Conservation (phyloP, 2,329 filamentous ascomycete genomes). For the Dactylonectria estremocensis region DNA sequence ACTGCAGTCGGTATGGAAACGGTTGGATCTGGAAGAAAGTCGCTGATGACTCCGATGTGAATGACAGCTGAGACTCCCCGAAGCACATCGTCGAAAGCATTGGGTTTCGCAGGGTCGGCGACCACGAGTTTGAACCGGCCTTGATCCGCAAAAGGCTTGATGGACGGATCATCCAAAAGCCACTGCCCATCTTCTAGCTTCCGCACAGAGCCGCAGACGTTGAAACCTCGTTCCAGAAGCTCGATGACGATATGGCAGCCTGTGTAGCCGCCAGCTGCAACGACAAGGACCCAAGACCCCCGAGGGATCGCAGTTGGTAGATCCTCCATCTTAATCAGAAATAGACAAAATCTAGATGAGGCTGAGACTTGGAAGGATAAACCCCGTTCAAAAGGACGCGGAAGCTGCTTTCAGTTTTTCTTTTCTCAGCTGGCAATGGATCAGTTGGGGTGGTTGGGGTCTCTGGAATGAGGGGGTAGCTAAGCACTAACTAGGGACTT, state of each 20-base stretch:
- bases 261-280: slow-evolving; percentile 5
- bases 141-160: slow-evolving; percentile 5
- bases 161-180: not conserved
- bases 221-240: not conserved
- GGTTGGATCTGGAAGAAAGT: not conserved
- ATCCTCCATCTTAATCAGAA: not conserved
- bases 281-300: slow-evolving; percentile 4
- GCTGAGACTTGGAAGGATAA: not conserved
- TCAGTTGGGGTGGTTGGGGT: no score
- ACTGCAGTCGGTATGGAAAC: slow-evolving; percentile 1
- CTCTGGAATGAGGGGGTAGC: not conserved
- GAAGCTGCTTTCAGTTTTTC: not conserved
- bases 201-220: not conserved
- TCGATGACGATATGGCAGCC: slow-evolving; percentile 3
- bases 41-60: not conserved
- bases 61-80: slow-evolving; percentile 4
- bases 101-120: not conserved
- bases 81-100: not conserved
- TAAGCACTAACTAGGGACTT: no score
- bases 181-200: not conserved
- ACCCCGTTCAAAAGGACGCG: not conserved
- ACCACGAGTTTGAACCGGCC: not conserved
- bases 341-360: not conserved
- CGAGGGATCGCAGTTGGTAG: slow-evolving; percentile 2
- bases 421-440: not conserved